Evolutionary conservation across 2,329 filamentous ascomycete genomes (phyloP), one percentile per base, ranked within the genome.

Genomic region (Penicillium sp.): DNA sequence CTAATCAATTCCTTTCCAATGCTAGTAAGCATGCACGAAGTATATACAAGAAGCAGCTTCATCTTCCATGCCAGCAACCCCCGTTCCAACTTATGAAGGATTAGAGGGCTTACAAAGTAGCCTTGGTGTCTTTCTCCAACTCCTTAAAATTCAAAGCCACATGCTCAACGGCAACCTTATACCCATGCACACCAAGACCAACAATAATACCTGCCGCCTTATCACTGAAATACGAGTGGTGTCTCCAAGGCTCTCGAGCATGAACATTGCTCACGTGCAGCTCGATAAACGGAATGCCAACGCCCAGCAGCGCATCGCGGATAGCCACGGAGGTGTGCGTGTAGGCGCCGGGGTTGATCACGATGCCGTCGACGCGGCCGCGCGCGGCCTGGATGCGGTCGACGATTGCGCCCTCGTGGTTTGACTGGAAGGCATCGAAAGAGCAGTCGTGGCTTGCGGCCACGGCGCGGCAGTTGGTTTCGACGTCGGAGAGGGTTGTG

Each of bases 181-280:
- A 87, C 33, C 84, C 83, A 67, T 75, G 84, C 14, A 77, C 76
- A 0, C 85, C 85, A 66, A 92, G 60, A 0, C 88, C 88, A 59
- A 84, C 86, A 51, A 92, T 84, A 8, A 91, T 84, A 0, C 84
- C 88, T 24, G 81, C 80, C 0, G 88, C 88, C 75, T 90, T 91
- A 67, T 92, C 88, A 60, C 81, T 84, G 57, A 92, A 74, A 63
- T 87, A 90, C 57, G 85, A 89, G 57, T 87, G 83, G 58, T 84
- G 80, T 47, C 88, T 77, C 63, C 82, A 92, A 1, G 76, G 63
- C 73, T 92, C 89, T 8, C 89, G 72, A 27, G 82, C 80, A 69
- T 92, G 87, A 2, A 91, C 81, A 68, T 92, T 92, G 49, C 79
- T 85, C 30, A 91, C 80, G 67, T 92, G 88, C n/a, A 90, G 70